Percentiles rank a stretch among this genome's conserved stretches.
Conservation (phyloP, 2,329 filamentous ascomycete species). For the Talaromyces sp. region DNA sequence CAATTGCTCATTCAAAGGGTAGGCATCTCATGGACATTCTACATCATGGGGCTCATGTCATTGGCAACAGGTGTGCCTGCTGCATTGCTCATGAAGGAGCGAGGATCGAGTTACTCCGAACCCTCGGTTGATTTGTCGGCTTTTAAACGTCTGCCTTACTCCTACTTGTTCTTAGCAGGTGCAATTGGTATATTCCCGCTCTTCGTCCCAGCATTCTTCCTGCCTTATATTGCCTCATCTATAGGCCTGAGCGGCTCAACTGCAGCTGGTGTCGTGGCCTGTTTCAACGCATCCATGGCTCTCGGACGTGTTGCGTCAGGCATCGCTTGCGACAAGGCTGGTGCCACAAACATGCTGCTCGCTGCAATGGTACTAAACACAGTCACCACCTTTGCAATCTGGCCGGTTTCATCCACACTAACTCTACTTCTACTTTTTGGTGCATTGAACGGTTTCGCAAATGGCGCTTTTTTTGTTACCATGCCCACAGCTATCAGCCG, state of each 20-base stretch:
- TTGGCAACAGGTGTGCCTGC: not conserved
- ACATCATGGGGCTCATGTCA: not conserved
- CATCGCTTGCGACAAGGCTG: not conserved
- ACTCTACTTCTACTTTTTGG: not conserved
- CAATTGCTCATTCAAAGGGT: not conserved
- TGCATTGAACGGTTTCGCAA: not conserved
- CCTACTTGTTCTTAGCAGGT: not conserved
- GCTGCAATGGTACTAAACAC: not conserved
- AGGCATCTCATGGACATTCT: constrained; percentile 1
- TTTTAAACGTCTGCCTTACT: not conserved
- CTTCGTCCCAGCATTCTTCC: not conserved
- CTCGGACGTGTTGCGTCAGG: not conserved
- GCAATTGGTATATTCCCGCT: not conserved
- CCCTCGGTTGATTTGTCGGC: not conserved
- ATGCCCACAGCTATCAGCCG: constrained; percentile 6
- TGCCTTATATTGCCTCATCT: not conserved
- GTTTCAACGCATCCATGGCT: constrained; percentile 5
- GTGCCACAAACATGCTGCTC: not conserved
- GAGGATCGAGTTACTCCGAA: not conserved
- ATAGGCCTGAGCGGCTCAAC: not conserved
- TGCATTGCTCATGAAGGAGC: not conserved
- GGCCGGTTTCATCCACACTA: constrained; percentile 1
- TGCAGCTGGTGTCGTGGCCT: not conserved
- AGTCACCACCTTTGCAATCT: constrained; percentile 1
- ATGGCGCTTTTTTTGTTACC: constrained; percentile 2